Evolutionary conservation across 1,284 basidiomycete genomes (phyloP).

Genomic region (Clitocybe nebularis): DNA sequence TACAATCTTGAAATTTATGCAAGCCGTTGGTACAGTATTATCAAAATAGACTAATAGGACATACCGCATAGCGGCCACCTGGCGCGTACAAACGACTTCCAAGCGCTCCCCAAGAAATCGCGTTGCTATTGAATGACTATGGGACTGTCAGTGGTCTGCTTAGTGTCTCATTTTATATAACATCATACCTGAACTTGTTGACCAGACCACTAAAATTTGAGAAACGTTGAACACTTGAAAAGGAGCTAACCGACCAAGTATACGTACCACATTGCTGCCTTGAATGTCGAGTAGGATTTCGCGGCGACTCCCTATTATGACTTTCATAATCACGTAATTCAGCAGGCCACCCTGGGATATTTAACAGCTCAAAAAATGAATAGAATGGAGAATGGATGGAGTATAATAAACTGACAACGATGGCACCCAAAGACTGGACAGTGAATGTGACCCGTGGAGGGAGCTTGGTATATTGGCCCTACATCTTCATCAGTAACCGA

Average conservation of each 20-base stretch:
- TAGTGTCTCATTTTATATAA: neutral
- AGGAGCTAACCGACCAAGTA: neutral
- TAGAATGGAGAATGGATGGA: neutral
- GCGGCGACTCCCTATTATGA: conserved; percentile 34
- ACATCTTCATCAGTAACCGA: neutral
- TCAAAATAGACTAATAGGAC: conserved; percentile 9
- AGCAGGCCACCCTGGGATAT: conserved; percentile 19
- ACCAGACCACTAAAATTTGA: conserved; percentile 12
- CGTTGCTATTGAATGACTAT: conserved; percentile 37
- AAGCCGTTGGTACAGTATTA: conserved; percentile 22
- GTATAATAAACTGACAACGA: conserved; percentile 31
- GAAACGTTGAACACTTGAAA: neutral
- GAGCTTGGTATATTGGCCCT: conserved; percentile 53
- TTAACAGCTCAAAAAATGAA: neutral
- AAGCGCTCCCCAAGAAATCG: conserved; percentile 58
- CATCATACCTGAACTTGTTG: conserved; percentile 12
- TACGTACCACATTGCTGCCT: conserved; percentile 2
- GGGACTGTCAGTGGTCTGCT: neutral
- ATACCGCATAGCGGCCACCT: conserved; percentile 40
- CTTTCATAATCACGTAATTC: conserved; percentile 39
- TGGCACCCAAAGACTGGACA: conserved; percentile 45
- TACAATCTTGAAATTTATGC: conserved; percentile 33
- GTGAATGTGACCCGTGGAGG: conserved; percentile 51
- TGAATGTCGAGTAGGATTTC: conserved; percentile 14
- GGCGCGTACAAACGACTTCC: conserved; percentile 49